Conservation (phyloP, 106 monocot genomes). For the Narthecium ossifragum region DNA sequence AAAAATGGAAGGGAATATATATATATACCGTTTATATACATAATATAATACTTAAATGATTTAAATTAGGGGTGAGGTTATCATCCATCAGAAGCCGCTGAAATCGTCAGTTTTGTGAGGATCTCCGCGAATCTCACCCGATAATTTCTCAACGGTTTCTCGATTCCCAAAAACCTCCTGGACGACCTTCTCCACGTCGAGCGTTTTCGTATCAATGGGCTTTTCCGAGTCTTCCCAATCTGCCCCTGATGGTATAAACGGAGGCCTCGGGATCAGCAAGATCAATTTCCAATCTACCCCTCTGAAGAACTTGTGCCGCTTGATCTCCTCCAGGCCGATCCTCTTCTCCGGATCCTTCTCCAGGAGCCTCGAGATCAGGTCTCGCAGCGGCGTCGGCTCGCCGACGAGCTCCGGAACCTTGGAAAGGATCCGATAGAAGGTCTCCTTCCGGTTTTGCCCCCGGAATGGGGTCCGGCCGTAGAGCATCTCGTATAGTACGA, state of each 20-base stretch:
- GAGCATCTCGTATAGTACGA: slow-evolving; percentile 92
- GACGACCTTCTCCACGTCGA: slow-evolving; percentile 75
- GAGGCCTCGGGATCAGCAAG: slow-evolving; percentile 52
- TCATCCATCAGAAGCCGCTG: background rate
- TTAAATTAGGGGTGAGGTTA: background rate
- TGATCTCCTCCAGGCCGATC: slow-evolving; percentile 41
- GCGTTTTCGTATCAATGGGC: background rate
- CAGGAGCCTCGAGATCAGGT: slow-evolving; percentile 55
- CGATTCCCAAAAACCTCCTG: slow-evolving; percentile 30
- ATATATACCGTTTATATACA: background rate
- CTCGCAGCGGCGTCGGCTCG: slow-evolving; percentile 56
- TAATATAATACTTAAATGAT: too few species aligned
- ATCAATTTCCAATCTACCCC: slow-evolving; percentile 69
- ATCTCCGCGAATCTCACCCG: too few species aligned
- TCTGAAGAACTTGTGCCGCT: slow-evolving; percentile 63
- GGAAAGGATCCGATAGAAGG: slow-evolving; percentile 64
- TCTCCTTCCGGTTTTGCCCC: slow-evolving; percentile 73
- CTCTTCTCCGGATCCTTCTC: slow-evolving; percentile 73
- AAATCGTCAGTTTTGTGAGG: background rate
- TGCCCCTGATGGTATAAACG: slow-evolving; percentile 47
- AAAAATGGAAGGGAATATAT: too few species aligned
- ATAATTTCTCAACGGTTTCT: too few species aligned
- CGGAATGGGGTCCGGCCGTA: slow-evolving; percentile 91
- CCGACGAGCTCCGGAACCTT: slow-evolving; percentile 59
- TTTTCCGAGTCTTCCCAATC: slow-evolving; percentile 7